Evolutionary conservation across 176 grass and related monocot genomes (phyloP), one percentile per base, ranked within the genome.

Genomic region (Thinopyrum elongatum): DNA sequence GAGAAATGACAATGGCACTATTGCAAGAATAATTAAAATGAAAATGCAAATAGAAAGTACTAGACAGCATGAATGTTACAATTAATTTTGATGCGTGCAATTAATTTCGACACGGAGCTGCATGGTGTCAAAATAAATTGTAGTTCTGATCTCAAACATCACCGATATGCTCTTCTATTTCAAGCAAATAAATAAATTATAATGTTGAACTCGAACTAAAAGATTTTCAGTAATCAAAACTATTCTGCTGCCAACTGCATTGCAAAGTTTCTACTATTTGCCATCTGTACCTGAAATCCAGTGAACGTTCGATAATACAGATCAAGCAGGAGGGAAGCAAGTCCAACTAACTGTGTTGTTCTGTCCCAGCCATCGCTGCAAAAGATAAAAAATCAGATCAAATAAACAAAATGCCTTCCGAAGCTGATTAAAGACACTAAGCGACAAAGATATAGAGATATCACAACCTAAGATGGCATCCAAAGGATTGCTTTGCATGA

Each of bases 361-460:
- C 95, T 87, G 84, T 98, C 95, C 95, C 95, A 98, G 80, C 95
- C 95, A 83, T 98, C 91, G 80, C 95, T 98, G 63, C 83, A 93
- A 35, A 81, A 82, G 61, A 57, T 57, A 2, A 47, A 6, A 58
- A 35, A 76, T 72, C 7, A 80, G 57, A 19, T 17, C 2, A 19
- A 82, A 71, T 64, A 57, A 47, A 39, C 19, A 7, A 82, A 34
- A 23, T 69, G n/a, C 30, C 22, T 34, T 70, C 33, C 30, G 33
- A 58, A 78, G 22, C n/a, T 70, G 31, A 64, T 31, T 80, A 55
- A 22, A 83, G 31, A 80, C 17, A 87, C 5, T 31, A 57, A 72
- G 64, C 59, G 26, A 57, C 10, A 80, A 84, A 46, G 11, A 4
- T 46, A 46, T 46, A 4, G 42, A 4, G 1, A 46, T 46, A 4